A percentile compares a stretch with the other conserved stretches of the same genome.
Evolutionary conservation across 1,284 basidiomycete species (phyloP).

Genomic region (Agroathelia rolfsii): DNA sequence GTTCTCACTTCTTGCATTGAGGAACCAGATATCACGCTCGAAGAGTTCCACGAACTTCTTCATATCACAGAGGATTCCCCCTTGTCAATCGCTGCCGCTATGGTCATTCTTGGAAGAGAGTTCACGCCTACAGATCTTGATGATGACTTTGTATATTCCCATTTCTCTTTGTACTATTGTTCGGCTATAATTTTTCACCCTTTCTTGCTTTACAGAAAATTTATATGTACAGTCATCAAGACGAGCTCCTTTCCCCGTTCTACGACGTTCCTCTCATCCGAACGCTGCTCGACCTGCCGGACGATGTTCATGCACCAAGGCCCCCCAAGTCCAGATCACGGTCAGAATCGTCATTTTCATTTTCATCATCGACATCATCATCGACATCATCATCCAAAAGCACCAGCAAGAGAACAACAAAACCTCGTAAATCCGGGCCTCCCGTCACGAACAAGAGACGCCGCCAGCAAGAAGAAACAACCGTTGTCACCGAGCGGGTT

Average conservation of each 20-base stretch:
- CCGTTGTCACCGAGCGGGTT: constrained; percentile 43
- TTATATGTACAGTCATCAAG: constrained; percentile 26
- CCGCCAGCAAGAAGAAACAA: constrained; percentile 28
- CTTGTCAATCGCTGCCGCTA: constrained; percentile 14
- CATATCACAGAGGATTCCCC: constrained; percentile 18
- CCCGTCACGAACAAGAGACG: no score
- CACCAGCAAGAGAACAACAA: no score
- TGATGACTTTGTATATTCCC: constrained; percentile 32
- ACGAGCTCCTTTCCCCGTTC: constrained; percentile 26
- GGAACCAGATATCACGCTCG: constrained; percentile 23
- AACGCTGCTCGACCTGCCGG: constrained; percentile 12
- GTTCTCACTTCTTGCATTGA: constrained; percentile 27
- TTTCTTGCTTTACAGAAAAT: constrained; percentile 23
- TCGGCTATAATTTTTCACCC: constrained; percentile 1
- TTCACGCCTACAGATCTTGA: constrained; percentile 29
- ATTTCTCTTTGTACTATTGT: constrained; percentile 3
- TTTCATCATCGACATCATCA: no score
- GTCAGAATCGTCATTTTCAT: no score
- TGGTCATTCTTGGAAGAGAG: constrained; percentile 21
- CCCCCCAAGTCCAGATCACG: no score
- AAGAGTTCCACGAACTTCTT: constrained; percentile 28
- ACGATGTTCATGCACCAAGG: constrained; percentile 5
- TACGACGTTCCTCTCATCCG: constrained; percentile 25
- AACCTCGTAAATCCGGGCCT: no score
- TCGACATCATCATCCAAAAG: no score